phyloP scores from a whole-genome alignment of 345 rosid genomes.

The Abelmoschus esculentus region DNA sequence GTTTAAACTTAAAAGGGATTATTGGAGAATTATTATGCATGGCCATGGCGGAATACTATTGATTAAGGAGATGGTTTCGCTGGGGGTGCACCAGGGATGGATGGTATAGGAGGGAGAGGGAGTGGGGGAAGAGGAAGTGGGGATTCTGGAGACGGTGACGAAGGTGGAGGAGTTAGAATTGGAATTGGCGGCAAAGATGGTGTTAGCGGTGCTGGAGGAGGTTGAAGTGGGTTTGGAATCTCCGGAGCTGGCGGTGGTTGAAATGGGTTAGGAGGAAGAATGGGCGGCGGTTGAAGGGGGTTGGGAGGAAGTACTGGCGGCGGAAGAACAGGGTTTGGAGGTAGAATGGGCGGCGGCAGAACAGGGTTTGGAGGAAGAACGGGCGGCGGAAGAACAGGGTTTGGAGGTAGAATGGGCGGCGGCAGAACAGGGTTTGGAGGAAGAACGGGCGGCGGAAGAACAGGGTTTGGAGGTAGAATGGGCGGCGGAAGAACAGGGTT shows the following conservation, averaged over 20 bases:
- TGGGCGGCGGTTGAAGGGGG: constrained; percentile 17
- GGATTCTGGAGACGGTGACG: background rate
- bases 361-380: constrained; percentile 26
- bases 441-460: constrained; percentile 10
- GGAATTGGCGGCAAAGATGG: constrained; percentile 16
- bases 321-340: constrained; percentile 1
- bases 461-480: background rate
- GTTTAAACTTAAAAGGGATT: background rate
- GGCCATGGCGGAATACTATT: background rate
- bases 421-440: constrained; percentile 23
- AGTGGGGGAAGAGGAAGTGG: constrained; percentile 33
- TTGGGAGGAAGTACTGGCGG: constrained; percentile 19
- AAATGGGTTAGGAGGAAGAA: constrained; percentile 26
- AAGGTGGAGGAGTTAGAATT: constrained; percentile 8
- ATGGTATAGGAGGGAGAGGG: constrained; percentile 27
- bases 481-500: constrained; percentile 23
- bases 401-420: constrained; percentile 19
- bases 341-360: constrained; percentile 11
- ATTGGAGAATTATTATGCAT: constrained; percentile 9
- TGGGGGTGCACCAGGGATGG: constrained; percentile 36
- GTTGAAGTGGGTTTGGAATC: no score
- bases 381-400: constrained; percentile 21
- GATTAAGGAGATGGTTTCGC: constrained; percentile 29
- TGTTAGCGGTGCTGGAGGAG: constrained; percentile 20
- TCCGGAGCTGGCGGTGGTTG: constrained; percentile 17